Base-by-base conservation (phyloP, 768 basidiomycete species). In the Terana coerulea region DNA sequence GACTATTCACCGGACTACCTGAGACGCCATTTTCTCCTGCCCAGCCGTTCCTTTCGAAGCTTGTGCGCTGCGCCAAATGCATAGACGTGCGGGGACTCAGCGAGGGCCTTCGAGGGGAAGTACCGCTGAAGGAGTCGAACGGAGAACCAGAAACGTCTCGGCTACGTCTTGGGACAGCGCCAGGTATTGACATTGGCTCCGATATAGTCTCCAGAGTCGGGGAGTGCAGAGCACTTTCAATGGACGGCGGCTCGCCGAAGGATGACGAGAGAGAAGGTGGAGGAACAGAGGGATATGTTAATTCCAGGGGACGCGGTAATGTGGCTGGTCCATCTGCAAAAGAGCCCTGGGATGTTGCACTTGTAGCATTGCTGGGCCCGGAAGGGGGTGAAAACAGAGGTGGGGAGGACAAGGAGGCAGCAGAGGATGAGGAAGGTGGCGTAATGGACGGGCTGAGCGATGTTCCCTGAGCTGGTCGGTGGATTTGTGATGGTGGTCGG, bases 281-380 rank as follows among this genome's bases (percentile, higher is more conserved):
- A 2, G 91, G 90, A 0, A 91, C 91, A 5, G 83, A 84, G 0
- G 90, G 90, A 59, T 93, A 93, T 4, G 87, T 78, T 45, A 92
- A 73, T 12, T 43, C 70, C 66, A 61, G 67, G 15, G 28, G 28
- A 3, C 48, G 53, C n/a, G 48, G 40, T 8, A 54, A 41, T 14
- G 53, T 49, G 2, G 39, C 47, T 17, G 72, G 47, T 58, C 67
- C 69, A 41, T 65, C 65, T 25, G 72, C 49, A 55, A 63, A 66
- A 12, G 61, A 59, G 17, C 56, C 57, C 3, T 90, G 89, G 29
- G 86, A 90, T 3, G 89, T 92, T 35, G 75, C 72, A 59, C 82
- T 83, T 29, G 80, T 65, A 54, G 74, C 74, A 61, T 81, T 83
- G 39, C 49, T 50, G 25, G 31, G 31, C 7, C 28, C 47, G 11